phyloP scores from a whole-genome alignment of 2,329 filamentous ascomycete species.

The Neopestalotiopsis clavispora region DNA sequence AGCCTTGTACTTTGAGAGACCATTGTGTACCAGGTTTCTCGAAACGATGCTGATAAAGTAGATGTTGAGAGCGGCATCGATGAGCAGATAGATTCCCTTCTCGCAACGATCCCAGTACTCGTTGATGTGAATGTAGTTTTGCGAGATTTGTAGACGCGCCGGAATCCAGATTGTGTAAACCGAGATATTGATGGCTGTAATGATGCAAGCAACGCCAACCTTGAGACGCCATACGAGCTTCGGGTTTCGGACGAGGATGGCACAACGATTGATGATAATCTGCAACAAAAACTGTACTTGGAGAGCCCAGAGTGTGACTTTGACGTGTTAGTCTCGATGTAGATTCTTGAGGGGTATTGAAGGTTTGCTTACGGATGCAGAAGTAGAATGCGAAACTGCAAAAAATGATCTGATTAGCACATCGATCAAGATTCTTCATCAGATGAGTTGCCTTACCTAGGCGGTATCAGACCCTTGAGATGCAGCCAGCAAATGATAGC shows the following conservation, averaged over 20 bases:
- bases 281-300: constrained; percentile 56
- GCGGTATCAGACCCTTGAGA: constrained; percentile 10
- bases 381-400: constrained; percentile 8
- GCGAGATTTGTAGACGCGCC: constrained; percentile 47
- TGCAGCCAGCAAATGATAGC: constrained; percentile 1
- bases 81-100: constrained; percentile 7
- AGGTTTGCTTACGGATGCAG: constrained; percentile 7
- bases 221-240: constrained; percentile 45
- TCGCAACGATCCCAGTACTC: constrained; percentile 8
- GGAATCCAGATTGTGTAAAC: constrained; percentile 63
- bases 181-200: constrained; percentile 54
- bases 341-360: neutral
- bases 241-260: constrained; percentile 47
- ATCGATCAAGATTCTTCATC: too few relatives aligned
- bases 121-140: constrained; percentile 39
- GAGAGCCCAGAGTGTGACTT: constrained; percentile 22
- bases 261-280: constrained; percentile 59
- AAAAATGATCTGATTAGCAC: neutral
- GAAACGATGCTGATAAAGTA: constrained; percentile 13
- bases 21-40: neutral
- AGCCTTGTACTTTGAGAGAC: constrained; percentile 12
- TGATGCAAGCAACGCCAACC: constrained; percentile 48
- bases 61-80: constrained; percentile 13
- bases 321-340: neutral
- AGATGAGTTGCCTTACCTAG: neutral